phyloP scores from a whole-genome alignment of 2,329 filamentous ascomycete species.

The Pestalotiopsis sp. region DNA sequence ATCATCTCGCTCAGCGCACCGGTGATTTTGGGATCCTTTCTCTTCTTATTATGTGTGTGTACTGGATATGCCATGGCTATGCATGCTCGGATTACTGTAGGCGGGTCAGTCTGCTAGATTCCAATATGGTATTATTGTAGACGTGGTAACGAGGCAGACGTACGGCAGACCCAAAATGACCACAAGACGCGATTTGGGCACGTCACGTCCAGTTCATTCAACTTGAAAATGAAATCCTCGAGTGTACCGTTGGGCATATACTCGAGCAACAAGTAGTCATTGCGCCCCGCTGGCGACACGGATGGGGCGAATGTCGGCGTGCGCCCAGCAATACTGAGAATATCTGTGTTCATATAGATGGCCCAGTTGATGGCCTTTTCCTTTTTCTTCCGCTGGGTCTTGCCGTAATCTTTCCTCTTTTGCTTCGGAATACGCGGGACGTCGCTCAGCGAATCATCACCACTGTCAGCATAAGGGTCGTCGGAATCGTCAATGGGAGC shows the following conservation, averaged over 20 bases:
- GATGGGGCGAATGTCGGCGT: neutral
- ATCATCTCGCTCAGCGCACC: neutral
- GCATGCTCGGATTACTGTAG: conserved; percentile 4
- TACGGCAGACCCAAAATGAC: conserved; percentile 8
- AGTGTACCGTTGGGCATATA: neutral
- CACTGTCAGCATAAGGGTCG: neutral
- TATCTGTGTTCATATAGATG: neutral
- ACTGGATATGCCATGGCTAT: conserved; percentile 7
- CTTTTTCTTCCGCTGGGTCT: neutral
- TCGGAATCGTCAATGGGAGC: neutral
- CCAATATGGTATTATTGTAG: neutral
- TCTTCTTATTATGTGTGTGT: neutral
- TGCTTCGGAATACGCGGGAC: neutral
- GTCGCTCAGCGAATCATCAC: neutral
- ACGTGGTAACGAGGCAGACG: neutral
- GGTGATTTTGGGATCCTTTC: neutral
- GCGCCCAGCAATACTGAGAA: neutral
- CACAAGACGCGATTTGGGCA: conserved; percentile 2
- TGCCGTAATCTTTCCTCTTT: neutral
- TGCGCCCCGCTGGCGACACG: neutral
- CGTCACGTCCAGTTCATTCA: neutral
- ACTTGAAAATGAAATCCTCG: neutral
- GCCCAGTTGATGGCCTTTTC: neutral
- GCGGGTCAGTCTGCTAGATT: neutral
- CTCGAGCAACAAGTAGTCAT: neutral